Percentiles rank a stretch among this genome's conserved stretches.
Evolutionary conservation across 495 filamentous ascomycete genomes (phyloP).

Genomic region (Podospora didyma): DNA sequence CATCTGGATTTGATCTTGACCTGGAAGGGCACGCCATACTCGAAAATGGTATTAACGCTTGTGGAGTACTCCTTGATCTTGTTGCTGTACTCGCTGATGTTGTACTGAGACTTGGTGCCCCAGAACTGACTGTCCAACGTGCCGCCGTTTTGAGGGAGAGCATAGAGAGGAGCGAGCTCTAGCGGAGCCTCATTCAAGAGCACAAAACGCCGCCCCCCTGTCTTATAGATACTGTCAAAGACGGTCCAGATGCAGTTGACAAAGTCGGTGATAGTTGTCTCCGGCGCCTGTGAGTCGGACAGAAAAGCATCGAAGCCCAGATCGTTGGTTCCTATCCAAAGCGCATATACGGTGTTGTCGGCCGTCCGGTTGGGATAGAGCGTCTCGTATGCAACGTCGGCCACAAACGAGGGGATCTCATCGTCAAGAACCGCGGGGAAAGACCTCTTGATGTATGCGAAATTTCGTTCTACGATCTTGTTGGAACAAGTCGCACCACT

Average conservation of each 20-base stretch:
- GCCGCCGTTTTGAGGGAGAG: conserved; percentile 46
- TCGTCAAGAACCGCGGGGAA: conserved; percentile 65
- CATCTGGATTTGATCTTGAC: conserved; percentile 48
- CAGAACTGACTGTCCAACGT: conserved; percentile 52
- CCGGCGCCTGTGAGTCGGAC: conserved; percentile 54
- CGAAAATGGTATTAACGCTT: conserved; percentile 56
- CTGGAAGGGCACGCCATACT: conserved; percentile 58
- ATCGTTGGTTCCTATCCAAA: conserved; percentile 81
- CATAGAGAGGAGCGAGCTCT: conserved; percentile 59
- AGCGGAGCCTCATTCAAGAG: conserved; percentile 63
- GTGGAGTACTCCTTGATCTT: conserved; percentile 62
- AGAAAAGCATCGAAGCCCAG: conserved; percentile 61
- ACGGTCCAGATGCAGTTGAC: conserved; percentile 59
- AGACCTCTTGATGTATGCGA: conserved; percentile 40
- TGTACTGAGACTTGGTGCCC: conserved; percentile 48
- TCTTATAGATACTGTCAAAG: conserved; percentile 56
- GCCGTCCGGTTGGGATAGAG: conserved; percentile 48
- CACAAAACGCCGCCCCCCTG: conserved; percentile 65
- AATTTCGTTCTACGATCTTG: conserved; percentile 51
- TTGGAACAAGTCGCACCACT: conserved; percentile 67
- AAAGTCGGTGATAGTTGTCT: conserved; percentile 57
- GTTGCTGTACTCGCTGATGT: conserved; percentile 43
- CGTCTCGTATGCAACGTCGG: conserved; percentile 50
- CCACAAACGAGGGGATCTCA: conserved; percentile 64
- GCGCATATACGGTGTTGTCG: conserved; percentile 62